Base-by-base conservation (phyloP, 1,139 yeast genomes). In the Nakaseomyces nivariensis region DNA sequence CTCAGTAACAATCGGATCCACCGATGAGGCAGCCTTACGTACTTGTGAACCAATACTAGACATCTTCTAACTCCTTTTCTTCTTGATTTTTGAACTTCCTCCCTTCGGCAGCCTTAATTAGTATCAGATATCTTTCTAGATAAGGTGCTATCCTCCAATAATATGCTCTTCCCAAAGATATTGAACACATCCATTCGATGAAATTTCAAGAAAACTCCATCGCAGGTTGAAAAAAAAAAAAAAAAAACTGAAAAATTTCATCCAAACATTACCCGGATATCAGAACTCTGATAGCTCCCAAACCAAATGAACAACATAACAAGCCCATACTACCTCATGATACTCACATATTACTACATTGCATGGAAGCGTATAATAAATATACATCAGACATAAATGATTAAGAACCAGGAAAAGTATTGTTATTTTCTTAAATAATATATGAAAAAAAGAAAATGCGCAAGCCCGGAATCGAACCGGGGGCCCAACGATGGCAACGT, bases 1-100 rank as follows among this genome's bases (percentile, higher is more conserved):
- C 56, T 89, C 95, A 1, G 94, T 81, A 26, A 90, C 96, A n/a
- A 89, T 81, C 1, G 90, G 82, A 60, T 92, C 97, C 48, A 90
- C 78, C 1, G 86, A 75, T 3, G 96, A 94, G 5, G 83, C 94
- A 0, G 96, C 92, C 65, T 84, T 88, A 56, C 96, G 84, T n/a
- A 90, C 82, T 64, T 84, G 85, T 34, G 72, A 58, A 24, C 72
- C 70, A 43, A 70, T 58, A 46, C 67, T 68, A 11, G 62, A 45
- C 59, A 56, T 58, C 32, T 40, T 36, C 25, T 36, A 17, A 5
- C 7, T 36, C 13, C 25, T 17, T 36, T 36, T 13, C 13, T 17
- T 37, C 26, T 17, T 24, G 1, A 24, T 7, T 9, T 13, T 37
- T 24, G 26, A 37, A 10, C 25, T 37, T 37, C 9, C 8, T 37